Base-by-base conservation (phyloP, 2,329 filamentous ascomycete species). In the Davidsoniella eucalypti region DNA sequence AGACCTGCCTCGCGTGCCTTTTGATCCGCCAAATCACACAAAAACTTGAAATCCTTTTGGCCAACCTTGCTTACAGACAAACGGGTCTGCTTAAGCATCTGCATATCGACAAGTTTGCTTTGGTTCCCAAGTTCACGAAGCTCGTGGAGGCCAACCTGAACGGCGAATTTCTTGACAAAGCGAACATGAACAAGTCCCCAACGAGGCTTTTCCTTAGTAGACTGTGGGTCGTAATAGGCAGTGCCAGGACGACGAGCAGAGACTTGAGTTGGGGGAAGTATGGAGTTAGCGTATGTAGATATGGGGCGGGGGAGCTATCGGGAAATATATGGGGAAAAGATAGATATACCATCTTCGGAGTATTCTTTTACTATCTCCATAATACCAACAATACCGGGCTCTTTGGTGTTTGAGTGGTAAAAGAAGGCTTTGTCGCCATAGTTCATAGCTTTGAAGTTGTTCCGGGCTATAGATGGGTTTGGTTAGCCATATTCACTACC, bases 361-460 rank as follows among this genome's bases (percentile, higher is more conserved):
- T 86, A 83, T 61, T 94, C 88, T 56, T 77, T 73, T 14, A 93
- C 87, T 55, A 98, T 84, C 59, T 92, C 84, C 83, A 94, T 88
- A 16, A 82, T 76, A 1, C 88, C 88, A 1, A 82, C 87, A 44
- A 96, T 87, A 2, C 85, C 90, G 0, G 88, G 87, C 21, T 82
- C 76, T 62, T 93, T 94, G 66, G 85, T 92, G 59, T 92, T 94
- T 44, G 85, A 94, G 65, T 95, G 90, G 62, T 96, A 96, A 68
- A 98, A 96, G 67, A 98, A 96, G 23, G 87, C 88, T 29, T 88
- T 71, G 61, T 98, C 92, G 47, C 88, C 88, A 51, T 80, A 79
- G 58, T 85, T 87, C 92, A 98, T 98, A 7, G 79, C 76, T 26
- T 85, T 78, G 67, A 98, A 80, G 61, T 95, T 87, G 60, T 95